Conservation (phyloP, 257 asterid genomes). For the Solanum neorickii region DNA sequence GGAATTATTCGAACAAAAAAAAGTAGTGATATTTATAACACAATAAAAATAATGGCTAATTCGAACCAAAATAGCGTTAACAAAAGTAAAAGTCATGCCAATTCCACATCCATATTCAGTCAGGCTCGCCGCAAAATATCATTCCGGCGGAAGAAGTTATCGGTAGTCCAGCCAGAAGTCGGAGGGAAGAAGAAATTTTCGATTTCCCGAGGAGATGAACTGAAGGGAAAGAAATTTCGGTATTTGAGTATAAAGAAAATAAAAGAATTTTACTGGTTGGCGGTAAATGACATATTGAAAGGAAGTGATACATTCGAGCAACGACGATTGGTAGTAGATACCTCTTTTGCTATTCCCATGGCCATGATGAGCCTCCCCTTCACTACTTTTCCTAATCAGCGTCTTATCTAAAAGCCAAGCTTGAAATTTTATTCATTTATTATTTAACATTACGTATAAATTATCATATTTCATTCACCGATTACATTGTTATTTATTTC, state of each 20-base stretch:
- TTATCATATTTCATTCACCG: no score
- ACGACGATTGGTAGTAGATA: constrained; percentile 28
- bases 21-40: background rate
- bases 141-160: constrained; percentile 19
- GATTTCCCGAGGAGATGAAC: constrained; percentile 23
- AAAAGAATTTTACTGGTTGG: constrained; percentile 21
- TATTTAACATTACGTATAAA: no score
- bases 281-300: constrained; percentile 27
- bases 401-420: background rate
- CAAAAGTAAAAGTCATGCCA: background rate
- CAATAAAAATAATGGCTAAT: constrained; percentile 11
- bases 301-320: constrained; percentile 47
- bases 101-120: background rate
- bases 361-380: constrained; percentile 53
- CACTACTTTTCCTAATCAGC: constrained; percentile 1
- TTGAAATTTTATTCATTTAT: no score
- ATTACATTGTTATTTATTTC: no score
- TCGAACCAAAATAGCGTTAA: background rate
- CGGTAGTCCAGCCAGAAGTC: constrained; percentile 24
- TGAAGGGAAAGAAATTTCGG: constrained; percentile 19
- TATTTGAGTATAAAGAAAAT: constrained; percentile 15
- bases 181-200: constrained; percentile 33
- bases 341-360: constrained; percentile 57
- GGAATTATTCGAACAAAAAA: background rate
- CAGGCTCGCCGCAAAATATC: constrained; percentile 19